Conservation (phyloP, 129 eudicot species). For the Smallanthus sonchifolius region DNA sequence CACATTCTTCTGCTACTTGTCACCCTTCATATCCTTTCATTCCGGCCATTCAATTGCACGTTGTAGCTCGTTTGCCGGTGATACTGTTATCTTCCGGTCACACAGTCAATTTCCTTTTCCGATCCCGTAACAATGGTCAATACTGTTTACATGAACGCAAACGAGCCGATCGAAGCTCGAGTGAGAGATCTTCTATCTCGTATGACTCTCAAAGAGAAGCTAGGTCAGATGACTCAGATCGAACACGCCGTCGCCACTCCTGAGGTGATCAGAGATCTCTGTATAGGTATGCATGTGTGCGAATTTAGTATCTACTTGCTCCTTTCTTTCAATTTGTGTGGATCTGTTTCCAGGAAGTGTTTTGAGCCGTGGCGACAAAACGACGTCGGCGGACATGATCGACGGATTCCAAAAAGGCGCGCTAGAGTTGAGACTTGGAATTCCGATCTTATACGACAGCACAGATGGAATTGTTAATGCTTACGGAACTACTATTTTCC, state of each 20-base stretch:
- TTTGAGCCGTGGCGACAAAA: constrained; percentile 68
- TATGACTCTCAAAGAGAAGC: constrained; percentile 67
- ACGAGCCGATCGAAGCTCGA: constrained; percentile 54
- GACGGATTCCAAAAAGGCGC: constrained; percentile 64
- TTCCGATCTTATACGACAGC: constrained; percentile 74
- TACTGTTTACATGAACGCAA: constrained; percentile 52
- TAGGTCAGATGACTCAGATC: constrained; percentile 89
- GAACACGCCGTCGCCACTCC: constrained; percentile 65
- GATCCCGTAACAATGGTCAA: constrained; percentile 18
- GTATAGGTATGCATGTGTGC: constrained; percentile 27
- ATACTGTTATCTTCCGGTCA: not conserved
- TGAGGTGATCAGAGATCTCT: constrained; percentile 50
- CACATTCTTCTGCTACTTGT: not conserved
- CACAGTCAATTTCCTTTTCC: not conserved
- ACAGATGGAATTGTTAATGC: constrained; percentile 86
- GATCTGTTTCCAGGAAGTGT: constrained; percentile 59
- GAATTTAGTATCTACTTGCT: not conserved
- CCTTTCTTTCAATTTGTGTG: not conserved
- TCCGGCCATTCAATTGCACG: not conserved
- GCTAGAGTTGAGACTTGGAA: constrained; percentile 67
- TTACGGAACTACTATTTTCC: constrained; percentile 77
- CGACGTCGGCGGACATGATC: constrained; percentile 62
- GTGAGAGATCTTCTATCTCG: constrained; percentile 63
- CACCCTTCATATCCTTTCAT: not conserved
- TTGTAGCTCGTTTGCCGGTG: not conserved